Evolutionary conservation across 129 eudicot genomes (phyloP).

Genomic region (Arctium lappa): DNA sequence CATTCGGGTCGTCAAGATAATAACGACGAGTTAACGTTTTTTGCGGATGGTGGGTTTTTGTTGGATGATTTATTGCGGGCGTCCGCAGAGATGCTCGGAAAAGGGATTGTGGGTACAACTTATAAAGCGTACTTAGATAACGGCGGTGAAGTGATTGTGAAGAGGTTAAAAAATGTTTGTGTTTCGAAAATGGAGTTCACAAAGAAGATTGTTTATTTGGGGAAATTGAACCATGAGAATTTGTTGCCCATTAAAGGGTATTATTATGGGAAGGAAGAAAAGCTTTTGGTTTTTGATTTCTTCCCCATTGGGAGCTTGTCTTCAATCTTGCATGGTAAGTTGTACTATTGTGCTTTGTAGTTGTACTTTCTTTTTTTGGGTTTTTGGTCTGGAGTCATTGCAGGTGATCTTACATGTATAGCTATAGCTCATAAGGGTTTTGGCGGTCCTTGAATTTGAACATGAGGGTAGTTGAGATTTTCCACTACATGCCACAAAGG

Average conservation of each 20-base stretch:
- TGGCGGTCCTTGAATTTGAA: too few species aligned
- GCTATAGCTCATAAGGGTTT: too few species aligned
- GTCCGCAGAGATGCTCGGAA: slow-evolving; percentile 64
- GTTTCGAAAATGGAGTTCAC: slow-evolving; percentile 49
- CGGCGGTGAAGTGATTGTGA: slow-evolving; percentile 49
- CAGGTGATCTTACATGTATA: too few species aligned
- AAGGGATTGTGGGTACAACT: slow-evolving; percentile 52
- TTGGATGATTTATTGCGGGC: slow-evolving; percentile 60
- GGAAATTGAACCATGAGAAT: slow-evolving; percentile 52
- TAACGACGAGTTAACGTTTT: slow-evolving; percentile 44
- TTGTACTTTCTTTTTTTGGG: neutral
- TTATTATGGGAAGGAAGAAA: slow-evolving; percentile 61
- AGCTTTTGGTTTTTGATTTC: slow-evolving; percentile 54
- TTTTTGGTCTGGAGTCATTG: too few species aligned
- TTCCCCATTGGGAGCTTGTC: slow-evolving; percentile 61
- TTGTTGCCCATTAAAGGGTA: slow-evolving; percentile 50
- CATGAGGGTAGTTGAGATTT: too few species aligned
- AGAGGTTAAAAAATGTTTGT: slow-evolving; percentile 58
- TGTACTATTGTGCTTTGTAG: neutral
- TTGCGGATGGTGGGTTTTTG: slow-evolving; percentile 35
- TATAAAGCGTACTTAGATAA: slow-evolving; percentile 52
- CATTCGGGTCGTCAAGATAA: slow-evolving; percentile 20
- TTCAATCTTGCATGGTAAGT: slow-evolving; percentile 58
- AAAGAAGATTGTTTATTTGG: slow-evolving; percentile 40
- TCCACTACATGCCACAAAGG: too few species aligned